Evolutionary conservation across 352 stramenopile genomes (phyloP).

Genomic region (Globisporangium camurandrum): DNA sequence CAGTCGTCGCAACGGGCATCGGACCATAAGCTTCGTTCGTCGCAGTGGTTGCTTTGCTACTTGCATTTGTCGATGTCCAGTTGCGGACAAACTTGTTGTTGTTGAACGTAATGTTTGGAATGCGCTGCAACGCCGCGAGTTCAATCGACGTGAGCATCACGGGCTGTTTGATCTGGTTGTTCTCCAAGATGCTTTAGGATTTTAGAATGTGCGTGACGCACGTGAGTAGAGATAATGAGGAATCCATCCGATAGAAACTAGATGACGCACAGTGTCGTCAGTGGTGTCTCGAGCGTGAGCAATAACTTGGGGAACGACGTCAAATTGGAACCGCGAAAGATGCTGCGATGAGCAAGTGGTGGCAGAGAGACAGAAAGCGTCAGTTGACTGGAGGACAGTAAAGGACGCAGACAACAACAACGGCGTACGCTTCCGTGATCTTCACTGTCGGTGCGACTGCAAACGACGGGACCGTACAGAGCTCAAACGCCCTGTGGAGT

Average conservation of each 20-base stretch:
- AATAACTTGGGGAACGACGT: slow-evolving; percentile 34
- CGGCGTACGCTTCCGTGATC: slow-evolving; percentile 32
- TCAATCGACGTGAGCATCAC: slow-evolving; percentile 12
- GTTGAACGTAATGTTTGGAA: slow-evolving; percentile 11
- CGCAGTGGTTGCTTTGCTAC: background rate
- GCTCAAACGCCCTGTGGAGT: slow-evolving; percentile 32
- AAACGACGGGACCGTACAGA: slow-evolving; percentile 27
- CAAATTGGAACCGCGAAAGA: slow-evolving; percentile 35
- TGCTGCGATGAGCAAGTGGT: slow-evolving; percentile 5
- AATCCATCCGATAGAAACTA: background rate
- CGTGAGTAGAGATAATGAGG: background rate
- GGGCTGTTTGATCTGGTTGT: slow-evolving; percentile 14
- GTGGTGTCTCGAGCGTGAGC: slow-evolving; percentile 19
- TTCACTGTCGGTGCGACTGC: slow-evolving; percentile 18
- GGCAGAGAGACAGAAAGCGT: background rate
- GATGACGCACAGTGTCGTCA: slow-evolving; percentile 10
- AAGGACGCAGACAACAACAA: background rate
- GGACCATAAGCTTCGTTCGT: no score
- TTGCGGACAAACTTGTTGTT: slow-evolving; percentile 11
- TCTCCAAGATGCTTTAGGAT: slow-evolving; percentile 8
- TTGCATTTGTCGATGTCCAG: background rate
- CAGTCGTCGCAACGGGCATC: background rate
- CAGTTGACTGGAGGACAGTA: background rate
- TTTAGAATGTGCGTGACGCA: background rate
- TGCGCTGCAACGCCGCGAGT: slow-evolving; percentile 8